Conservation (phyloP, 345 rosid genomes). For the Eucalyptus cloeziana region DNA sequence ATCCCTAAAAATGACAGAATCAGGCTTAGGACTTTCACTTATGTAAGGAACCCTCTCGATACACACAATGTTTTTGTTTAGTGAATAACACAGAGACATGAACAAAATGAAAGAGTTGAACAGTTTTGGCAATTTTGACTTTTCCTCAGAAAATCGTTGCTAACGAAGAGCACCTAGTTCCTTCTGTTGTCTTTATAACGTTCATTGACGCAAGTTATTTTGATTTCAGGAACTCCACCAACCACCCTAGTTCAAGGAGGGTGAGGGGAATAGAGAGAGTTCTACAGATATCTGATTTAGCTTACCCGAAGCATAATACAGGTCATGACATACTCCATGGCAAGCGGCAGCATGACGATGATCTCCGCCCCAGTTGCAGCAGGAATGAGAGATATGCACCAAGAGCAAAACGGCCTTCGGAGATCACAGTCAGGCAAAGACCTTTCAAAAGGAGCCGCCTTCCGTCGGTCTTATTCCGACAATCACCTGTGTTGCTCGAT, state of each 20-base stretch:
- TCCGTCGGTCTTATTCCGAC: conserved; percentile 55
- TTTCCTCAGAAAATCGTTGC: conserved; percentile 1
- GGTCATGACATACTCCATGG: conserved; percentile 18
- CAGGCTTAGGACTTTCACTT: not conserved
- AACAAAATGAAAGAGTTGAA: not conserved
- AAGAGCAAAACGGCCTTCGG: conserved; percentile 37
- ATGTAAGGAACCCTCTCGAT: not conserved
- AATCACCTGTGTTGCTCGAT: conserved; percentile 39
- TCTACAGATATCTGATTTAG: not conserved
- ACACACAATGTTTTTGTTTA: not conserved
- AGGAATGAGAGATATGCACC: conserved; percentile 11
- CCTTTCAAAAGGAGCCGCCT: conserved; percentile 18
- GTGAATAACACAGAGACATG: not conserved
- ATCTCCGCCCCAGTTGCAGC: conserved; percentile 24
- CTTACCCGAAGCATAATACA: not conserved
- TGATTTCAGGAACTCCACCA: not conserved
- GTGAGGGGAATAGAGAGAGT: not conserved
- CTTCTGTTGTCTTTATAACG: not conserved
- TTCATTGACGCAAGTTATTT: not conserved
- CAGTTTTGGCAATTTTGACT: not conserved
- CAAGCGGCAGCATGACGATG: conserved; percentile 32
- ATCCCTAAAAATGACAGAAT: not conserved
- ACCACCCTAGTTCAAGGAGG: not conserved
- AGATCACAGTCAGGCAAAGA: conserved; percentile 48
- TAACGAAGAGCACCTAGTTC: conserved; percentile 4